A percentile compares a stretch with the other conserved stretches of the same genome.
Conservation (phyloP, 495 filamentous ascomycete species). For the Aspergillus coremiiformis region DNA sequence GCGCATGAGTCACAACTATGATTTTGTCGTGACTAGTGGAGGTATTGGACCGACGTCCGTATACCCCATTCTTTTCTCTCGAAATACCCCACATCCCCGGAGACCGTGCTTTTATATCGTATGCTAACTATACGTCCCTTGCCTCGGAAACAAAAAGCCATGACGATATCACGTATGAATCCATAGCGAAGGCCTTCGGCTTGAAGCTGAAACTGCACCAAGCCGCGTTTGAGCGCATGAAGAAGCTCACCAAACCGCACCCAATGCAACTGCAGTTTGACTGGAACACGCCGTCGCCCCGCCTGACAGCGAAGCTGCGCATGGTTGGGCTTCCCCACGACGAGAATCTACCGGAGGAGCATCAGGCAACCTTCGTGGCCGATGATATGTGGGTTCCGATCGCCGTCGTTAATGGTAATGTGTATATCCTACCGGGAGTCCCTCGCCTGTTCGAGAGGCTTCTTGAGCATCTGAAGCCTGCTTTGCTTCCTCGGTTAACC, state of each 20-base stretch:
- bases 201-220: constrained; percentile 70
- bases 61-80: constrained; percentile 6
- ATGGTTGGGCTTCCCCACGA: constrained; percentile 87
- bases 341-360: constrained; percentile 45
- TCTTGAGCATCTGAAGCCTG: constrained; percentile 66
- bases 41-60: constrained; percentile 89
- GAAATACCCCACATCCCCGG: not conserved
- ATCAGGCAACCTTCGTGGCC: constrained; percentile 68
- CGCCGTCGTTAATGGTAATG: constrained; percentile 77
- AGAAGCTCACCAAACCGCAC: constrained; percentile 63
- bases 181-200: constrained; percentile 82
- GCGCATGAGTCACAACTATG: constrained; percentile 80
- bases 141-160: constrained; percentile 50
- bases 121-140: not conserved
- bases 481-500: constrained; percentile 57
- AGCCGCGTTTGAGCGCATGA: constrained; percentile 73
- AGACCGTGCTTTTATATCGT: not conserved
- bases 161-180: constrained; percentile 95
- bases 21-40: constrained; percentile 90
- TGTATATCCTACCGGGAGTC: constrained; percentile 89
- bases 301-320: constrained; percentile 68
- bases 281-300: constrained; percentile 76
- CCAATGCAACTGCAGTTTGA: constrained; percentile 67
- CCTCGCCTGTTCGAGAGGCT: constrained; percentile 74
- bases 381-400: constrained; percentile 88